Evolutionary conservation across 768 basidiomycete species (phyloP).

Genomic region (Panaeolus cyanescens): DNA sequence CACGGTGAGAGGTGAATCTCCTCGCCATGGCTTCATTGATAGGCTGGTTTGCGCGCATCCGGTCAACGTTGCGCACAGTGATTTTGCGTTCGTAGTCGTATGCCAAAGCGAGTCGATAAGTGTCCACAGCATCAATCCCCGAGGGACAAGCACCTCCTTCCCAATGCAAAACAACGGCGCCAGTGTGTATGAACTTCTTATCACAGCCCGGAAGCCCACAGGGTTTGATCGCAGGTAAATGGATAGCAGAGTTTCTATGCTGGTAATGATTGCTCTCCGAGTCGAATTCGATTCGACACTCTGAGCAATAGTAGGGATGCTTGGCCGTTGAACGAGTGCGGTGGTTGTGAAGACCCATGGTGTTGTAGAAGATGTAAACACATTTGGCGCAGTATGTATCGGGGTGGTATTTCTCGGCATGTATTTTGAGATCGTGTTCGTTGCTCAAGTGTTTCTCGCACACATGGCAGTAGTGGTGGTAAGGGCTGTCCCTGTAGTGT

Average conservation of each 20-base stretch:
- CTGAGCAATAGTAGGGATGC: constrained; percentile 40
- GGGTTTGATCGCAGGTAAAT: constrained; percentile 33
- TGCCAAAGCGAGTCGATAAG: neutral
- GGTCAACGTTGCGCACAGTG: neutral
- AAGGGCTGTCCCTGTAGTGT: constrained; percentile 49
- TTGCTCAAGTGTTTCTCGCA: constrained; percentile 43
- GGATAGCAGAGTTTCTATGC: constrained; percentile 54
- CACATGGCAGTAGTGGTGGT: constrained; percentile 49
- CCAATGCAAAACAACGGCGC: constrained; percentile 60
- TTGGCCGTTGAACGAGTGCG: constrained; percentile 39
- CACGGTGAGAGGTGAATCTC: neutral
- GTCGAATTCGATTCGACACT: constrained; percentile 45
- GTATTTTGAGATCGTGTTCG: constrained; percentile 30
- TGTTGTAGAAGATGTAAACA: constrained; percentile 38
- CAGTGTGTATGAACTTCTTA: constrained; percentile 42
- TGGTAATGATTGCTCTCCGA: constrained; percentile 10
- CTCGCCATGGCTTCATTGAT: neutral
- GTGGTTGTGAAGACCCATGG: constrained; percentile 43
- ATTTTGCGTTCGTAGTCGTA: neutral
- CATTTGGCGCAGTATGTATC: constrained; percentile 40
- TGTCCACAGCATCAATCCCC: constrained; percentile 26
- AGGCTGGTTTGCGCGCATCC: neutral
- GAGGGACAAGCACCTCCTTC: constrained; percentile 58
- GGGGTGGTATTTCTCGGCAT: constrained; percentile 40
- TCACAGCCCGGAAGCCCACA: constrained; percentile 46